Base-by-base conservation (phyloP, 1,284 basidiomycete genomes). In the Sanguinoderma infundibulare region DNA sequence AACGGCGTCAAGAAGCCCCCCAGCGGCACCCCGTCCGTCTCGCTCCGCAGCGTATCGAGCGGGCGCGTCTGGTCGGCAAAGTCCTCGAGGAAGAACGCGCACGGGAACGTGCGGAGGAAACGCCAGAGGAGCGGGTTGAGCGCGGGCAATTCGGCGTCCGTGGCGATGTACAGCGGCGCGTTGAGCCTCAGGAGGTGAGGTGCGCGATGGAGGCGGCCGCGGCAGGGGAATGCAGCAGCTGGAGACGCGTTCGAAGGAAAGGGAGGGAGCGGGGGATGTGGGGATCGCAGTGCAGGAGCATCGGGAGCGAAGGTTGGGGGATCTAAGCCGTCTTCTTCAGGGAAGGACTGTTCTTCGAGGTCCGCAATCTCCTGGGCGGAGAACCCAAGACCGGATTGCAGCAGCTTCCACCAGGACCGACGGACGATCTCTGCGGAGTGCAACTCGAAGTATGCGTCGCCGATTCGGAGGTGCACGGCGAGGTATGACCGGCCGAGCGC, bases 121-220 rank as follows among this genome's bases (percentile, higher is more conserved):
- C 79, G 72, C 1, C 67, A 70, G 12, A 92, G 77, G 8, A 79
- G 64, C 0, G 81, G 77, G 68, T 89, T 77, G 0, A 70, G 64
- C 2, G 70, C 69, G 1, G 86, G 83, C 44, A 80, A 76, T 15
- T 74, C 67, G 10, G 83, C 79, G 70, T 93, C 91, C 2, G 91
- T 92, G 4, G 92, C 85, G 60, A 94, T 79, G 74, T 85, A 94
- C 24, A 94, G 69, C 0, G 89, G 89, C 12, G 75, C 77, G 64
- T 90, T 90, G 55, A 91, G 79, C 4, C 69, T 68, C 17, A 67
- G 61, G 26, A 85, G 77, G 3, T 68, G 62, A 3, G 69, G 64
- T 1, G 65, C 63, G 0, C 66, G 70, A 67, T 87, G 76, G 35
- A 71, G 70, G 44, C 50, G 63, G 6, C 67, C 65, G 8, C 71